These are phyloP conservation scores for Coelastrella sp. DNA, from an alignment of 139 green algal species.

Conservation along the genomic window DNA sequence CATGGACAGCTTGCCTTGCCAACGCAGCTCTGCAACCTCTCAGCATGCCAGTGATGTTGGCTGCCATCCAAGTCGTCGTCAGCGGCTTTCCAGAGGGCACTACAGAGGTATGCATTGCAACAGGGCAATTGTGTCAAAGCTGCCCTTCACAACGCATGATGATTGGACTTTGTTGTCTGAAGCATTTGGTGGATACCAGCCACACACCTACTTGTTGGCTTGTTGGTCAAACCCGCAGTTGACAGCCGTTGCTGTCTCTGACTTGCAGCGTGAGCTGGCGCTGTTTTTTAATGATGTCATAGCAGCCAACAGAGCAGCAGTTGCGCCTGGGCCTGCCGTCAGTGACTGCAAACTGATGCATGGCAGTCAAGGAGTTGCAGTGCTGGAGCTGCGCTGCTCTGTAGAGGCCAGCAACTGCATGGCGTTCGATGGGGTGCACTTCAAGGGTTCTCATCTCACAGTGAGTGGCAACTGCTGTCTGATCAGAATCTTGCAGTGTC, in stretches of 20 bases:
- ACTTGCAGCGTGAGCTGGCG: neutral
- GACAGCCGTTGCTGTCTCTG: neutral
- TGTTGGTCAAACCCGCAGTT: no score
- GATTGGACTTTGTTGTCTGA: neutral
- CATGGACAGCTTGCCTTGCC: neutral
- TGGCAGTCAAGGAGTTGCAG: neutral
- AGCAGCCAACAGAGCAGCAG: conserved; percentile 15
- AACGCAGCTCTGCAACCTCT: neutral
- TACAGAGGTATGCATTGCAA: neutral
- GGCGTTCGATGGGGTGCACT: conserved; percentile 24
- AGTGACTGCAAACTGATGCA: conserved; percentile 2
- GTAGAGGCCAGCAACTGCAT: conserved; percentile 40
- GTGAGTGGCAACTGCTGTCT: neutral
- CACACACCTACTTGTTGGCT: no score
- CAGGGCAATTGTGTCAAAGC: neutral
- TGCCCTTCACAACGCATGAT: neutral
- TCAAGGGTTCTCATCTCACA: neutral
- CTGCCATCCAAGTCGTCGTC: neutral
- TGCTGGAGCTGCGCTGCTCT: conserved; percentile 37
- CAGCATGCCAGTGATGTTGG: neutral
- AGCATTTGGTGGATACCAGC: no score
- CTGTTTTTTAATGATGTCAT: conserved; percentile 10
- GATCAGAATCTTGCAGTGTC: neutral
- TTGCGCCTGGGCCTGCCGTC: conserved; percentile 9
- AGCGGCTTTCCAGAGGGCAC: neutral